Evolutionary conservation across 2,329 filamentous ascomycete species (phyloP).

Genomic region (Hymenoscyphus repandus): DNA sequence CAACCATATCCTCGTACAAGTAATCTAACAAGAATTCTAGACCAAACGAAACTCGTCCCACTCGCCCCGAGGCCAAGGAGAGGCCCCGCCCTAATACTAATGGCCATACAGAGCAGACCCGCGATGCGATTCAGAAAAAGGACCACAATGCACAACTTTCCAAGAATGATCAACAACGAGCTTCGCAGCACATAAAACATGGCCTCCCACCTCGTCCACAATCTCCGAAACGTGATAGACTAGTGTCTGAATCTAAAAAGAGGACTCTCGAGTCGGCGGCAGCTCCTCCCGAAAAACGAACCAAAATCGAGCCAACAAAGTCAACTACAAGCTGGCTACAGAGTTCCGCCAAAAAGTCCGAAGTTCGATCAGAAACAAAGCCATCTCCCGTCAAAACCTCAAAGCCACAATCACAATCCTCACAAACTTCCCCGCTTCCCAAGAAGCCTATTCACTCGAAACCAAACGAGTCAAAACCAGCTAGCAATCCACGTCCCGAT

Average conservation of each 20-base stretch:
- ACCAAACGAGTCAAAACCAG: conserved; percentile 11
- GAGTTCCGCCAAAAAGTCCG: conserved; percentile 14
- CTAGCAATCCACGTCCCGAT: conserved; percentile 9
- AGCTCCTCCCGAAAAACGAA: conserved; percentile 26
- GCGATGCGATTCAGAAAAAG: conserved; percentile 8
- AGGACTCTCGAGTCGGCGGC: conserved; percentile 23
- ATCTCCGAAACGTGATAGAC: conserved; percentile 18
- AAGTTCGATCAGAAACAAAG: conserved; percentile 14
- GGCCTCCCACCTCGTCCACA: conserved; percentile 25
- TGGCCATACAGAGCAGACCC: conserved; percentile 13
- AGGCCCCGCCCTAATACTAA: conserved; percentile 12
- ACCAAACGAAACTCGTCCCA: conserved; percentile 5
- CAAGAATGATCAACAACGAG: conserved; percentile 5
- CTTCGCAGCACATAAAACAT: conserved; percentile 19
- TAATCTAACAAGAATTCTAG: conserved; percentile 15
- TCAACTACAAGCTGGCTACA: conserved; percentile 14
- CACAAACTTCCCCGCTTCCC: conserved; percentile 11
- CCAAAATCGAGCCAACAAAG: conserved; percentile 22
- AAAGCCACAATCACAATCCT: conserved; percentile 9
- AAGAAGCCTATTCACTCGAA: conserved; percentile 14
- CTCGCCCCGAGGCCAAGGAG: conserved; percentile 12
- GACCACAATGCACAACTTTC: conserved; percentile 3
- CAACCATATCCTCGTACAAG: neutral
- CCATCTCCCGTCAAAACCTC: conserved; percentile 15
- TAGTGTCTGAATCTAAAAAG: conserved; percentile 20